Conservation (phyloP, 2,329 filamentous ascomycete genomes). For the Beauveria sp. region DNA sequence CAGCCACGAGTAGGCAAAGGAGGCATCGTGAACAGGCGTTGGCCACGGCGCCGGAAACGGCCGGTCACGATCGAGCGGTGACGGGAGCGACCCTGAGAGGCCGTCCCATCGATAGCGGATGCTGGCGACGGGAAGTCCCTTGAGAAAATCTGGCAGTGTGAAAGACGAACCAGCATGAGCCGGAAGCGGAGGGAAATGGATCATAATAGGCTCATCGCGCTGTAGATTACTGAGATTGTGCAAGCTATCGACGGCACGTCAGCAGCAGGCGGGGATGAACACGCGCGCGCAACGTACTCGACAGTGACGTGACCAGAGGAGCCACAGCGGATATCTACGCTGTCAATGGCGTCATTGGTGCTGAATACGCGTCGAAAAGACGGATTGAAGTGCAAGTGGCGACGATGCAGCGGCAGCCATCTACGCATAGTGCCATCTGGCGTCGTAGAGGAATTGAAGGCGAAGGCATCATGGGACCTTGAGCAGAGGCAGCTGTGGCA, state of each 20-base stretch:
- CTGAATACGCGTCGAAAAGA: slow-evolving; percentile 18
- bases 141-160: slow-evolving; percentile 34
- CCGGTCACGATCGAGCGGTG: slow-evolving; percentile 4
- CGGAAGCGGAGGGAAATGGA: slow-evolving; percentile 48
- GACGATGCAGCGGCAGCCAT: slow-evolving; percentile 9
- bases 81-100: slow-evolving; percentile 13
- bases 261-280: background rate
- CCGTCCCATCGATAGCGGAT: slow-evolving; percentile 54
- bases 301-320: slow-evolving; percentile 43
- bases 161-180: slow-evolving; percentile 19
- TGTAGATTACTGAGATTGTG: slow-evolving; percentile 35
- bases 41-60: slow-evolving; percentile 40
- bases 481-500: no score
- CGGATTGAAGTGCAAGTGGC: slow-evolving; percentile 11
- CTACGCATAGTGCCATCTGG: slow-evolving; percentile 2
- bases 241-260: slow-evolving; percentile 29
- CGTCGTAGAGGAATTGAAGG: background rate
- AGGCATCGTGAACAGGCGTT: slow-evolving; percentile 47
- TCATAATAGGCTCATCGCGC: slow-evolving; percentile 37
- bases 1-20: slow-evolving; percentile 48
- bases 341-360: slow-evolving; percentile 23
- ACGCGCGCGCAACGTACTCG: slow-evolving; percentile 34
- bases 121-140: slow-evolving; percentile 38
- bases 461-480: background rate
- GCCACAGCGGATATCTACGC: slow-evolving; percentile 39